phyloP scores from a whole-genome alignment of 805 yeast species.

The Metschnikowia lachancei region DNA sequence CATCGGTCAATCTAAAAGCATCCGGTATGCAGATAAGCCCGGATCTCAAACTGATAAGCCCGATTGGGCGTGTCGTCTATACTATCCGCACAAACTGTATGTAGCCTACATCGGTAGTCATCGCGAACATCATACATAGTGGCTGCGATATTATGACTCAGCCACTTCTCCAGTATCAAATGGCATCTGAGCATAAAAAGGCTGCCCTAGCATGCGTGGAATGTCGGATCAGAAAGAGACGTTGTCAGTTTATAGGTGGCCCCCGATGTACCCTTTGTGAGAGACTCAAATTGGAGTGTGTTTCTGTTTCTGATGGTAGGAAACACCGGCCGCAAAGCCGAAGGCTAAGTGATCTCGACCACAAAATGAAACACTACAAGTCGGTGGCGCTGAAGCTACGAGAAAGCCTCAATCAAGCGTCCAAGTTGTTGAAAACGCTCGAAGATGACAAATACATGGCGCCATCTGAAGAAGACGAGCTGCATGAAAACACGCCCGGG shows the following conservation, averaged over 20 bases:
- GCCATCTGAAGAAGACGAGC: neutral
- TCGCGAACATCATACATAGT: too few relatives aligned
- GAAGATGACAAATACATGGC: slow-evolving; percentile 1
- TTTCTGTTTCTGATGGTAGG: slow-evolving; percentile 9
- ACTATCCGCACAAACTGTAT: too few relatives aligned
- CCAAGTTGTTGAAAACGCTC: neutral
- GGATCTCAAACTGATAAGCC: too few relatives aligned
- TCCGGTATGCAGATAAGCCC: too few relatives aligned
- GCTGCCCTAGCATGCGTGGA: slow-evolving; percentile 13
- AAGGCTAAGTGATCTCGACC: slow-evolving; percentile 7
- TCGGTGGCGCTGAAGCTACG: slow-evolving; percentile 2
- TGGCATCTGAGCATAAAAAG: slow-evolving; percentile 8
- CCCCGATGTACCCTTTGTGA: slow-evolving; percentile 10
- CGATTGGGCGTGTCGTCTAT: too few relatives aligned
- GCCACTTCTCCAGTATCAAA: too few relatives aligned
- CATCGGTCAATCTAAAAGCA: too few relatives aligned
- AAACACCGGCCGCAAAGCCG: slow-evolving; percentile 13
- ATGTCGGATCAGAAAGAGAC: slow-evolving; percentile 14
- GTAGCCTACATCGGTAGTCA: too few relatives aligned
- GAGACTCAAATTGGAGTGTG: slow-evolving; percentile 10
- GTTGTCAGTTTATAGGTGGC: slow-evolving; percentile 3
- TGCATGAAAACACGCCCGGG: neutral
- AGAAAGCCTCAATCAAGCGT: slow-evolving; percentile 2
- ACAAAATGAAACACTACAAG: slow-evolving; percentile 6
- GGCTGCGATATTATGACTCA: too few relatives aligned